Percentiles rank a stretch among this genome's conserved stretches.
phyloP scores from a whole-genome alignment of 495 filamentous ascomycete species.

The Achaetomiella virescens region DNA sequence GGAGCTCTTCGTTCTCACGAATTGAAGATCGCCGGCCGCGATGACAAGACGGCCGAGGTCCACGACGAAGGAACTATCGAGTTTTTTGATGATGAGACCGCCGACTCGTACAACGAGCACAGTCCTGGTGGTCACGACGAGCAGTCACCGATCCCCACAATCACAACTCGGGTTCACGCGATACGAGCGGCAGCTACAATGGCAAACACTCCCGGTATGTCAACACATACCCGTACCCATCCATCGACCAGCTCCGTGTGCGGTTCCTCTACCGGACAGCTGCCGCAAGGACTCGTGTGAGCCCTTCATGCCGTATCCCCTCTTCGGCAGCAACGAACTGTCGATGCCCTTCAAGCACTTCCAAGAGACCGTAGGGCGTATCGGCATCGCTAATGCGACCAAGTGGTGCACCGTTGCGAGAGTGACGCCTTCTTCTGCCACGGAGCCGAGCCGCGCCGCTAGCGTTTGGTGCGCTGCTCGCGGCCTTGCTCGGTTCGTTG shows the following conservation, averaged over 20 bases:
- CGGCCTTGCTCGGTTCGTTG: no score
- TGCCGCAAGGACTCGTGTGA: slow-evolving; percentile 15
- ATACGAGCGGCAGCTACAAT: no score
- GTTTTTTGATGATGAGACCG: no score
- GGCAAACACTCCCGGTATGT: background rate
- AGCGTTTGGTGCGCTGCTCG: no score
- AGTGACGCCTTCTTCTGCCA: background rate
- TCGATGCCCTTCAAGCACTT: slow-evolving; percentile 4
- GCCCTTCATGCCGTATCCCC: background rate
- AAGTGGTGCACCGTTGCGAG: slow-evolving; percentile 4
- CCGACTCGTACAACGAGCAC: no score
- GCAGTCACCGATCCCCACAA: no score
- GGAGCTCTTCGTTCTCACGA: no score
- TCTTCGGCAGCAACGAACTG: background rate
- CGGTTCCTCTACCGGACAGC: slow-evolving; percentile 36
- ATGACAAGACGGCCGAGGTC: no score
- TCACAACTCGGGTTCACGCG: no score
- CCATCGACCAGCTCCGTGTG: slow-evolving; percentile 28
- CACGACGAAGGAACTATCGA: no score
- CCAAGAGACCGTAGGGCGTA: background rate
- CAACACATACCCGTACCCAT: slow-evolving; percentile 13
- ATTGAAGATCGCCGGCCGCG: no score
- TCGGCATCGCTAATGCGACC: background rate
- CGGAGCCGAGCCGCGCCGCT: background rate
- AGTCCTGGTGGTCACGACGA: no score